phyloP scores from a whole-genome alignment of 2,329 filamentous ascomycete genomes.

The Beauveria bassiana region DNA sequence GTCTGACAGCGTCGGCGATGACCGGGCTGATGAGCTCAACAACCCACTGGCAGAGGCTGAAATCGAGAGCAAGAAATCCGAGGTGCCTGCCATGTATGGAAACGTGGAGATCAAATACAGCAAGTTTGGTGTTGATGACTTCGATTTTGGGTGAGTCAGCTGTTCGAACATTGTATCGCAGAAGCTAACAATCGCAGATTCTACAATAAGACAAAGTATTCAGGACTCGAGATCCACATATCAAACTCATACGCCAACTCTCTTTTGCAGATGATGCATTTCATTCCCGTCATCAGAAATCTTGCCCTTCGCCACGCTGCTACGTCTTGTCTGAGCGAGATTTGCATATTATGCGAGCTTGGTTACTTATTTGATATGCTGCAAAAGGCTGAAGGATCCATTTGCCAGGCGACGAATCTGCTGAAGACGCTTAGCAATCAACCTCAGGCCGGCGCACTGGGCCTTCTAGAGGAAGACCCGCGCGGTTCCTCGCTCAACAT shows the following conservation, averaged over 20 bases:
- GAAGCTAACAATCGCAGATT: slow-evolving; percentile 47
- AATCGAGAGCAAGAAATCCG: slow-evolving; percentile 67
- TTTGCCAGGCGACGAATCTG: slow-evolving; percentile 93
- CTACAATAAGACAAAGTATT: slow-evolving; percentile 89
- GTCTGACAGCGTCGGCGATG: slow-evolving; percentile 34
- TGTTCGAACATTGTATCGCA: neutral
- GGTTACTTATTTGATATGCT: slow-evolving; percentile 98
- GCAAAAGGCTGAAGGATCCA: slow-evolving; percentile 86
- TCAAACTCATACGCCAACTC: slow-evolving; percentile 94
- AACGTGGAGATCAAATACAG: slow-evolving; percentile 98
- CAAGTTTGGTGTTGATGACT: slow-evolving; percentile 98
- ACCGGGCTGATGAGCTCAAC: slow-evolving; percentile 47
- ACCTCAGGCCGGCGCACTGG: slow-evolving; percentile 67
- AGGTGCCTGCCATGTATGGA: slow-evolving; percentile 82
- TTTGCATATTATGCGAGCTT: slow-evolving; percentile 85
- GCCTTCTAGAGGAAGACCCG: slow-evolving; percentile 77
- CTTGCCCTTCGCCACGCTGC: slow-evolving; percentile 83
- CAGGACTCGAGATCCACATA: slow-evolving; percentile 92
- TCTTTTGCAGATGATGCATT: slow-evolving; percentile 83
- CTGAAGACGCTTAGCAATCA: slow-evolving; percentile 82
- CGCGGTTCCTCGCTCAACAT: slow-evolving; percentile 64
- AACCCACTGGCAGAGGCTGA: slow-evolving; percentile 61
- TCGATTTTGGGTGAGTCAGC: slow-evolving; percentile 74
- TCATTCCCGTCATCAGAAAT: slow-evolving; percentile 82
- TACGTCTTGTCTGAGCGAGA: slow-evolving; percentile 71